phyloP scores from a whole-genome alignment of 2,329 filamentous ascomycete species.

The Sporothrix inflata region DNA sequence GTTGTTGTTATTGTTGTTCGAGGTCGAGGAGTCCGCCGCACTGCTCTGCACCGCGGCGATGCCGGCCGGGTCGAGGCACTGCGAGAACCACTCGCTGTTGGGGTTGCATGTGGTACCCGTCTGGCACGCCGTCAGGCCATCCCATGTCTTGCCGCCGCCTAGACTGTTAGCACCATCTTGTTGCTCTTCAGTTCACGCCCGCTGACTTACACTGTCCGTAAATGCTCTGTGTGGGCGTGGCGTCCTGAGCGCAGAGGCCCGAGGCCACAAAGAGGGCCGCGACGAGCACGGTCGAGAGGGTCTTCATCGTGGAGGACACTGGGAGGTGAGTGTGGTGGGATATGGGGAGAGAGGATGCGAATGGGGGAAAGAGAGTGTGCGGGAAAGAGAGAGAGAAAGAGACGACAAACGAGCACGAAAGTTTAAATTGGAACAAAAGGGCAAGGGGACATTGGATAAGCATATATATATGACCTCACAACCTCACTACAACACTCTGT shows the following conservation, averaged over 20 bases:
- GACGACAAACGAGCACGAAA: neutral
- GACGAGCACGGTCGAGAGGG: neutral
- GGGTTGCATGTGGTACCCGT: conserved; percentile 27
- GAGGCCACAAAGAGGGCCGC: conserved; percentile 14
- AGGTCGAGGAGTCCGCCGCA: neutral
- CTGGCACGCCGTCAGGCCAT: conserved; percentile 29
- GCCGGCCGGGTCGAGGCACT: conserved; percentile 19
- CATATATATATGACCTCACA: conserved; percentile 7
- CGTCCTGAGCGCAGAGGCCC: conserved; percentile 17
- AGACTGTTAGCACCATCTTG: neutral
- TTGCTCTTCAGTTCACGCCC: too few relatives aligned
- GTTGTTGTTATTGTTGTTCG: neutral
- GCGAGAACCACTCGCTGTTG: conserved; percentile 28
- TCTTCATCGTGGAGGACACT: conserved; percentile 16
- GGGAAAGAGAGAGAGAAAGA: neutral
- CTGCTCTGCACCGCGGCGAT: neutral
- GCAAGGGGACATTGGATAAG: neutral
- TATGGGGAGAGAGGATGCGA: neutral
- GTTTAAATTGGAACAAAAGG: neutral
- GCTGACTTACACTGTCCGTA: conserved; percentile 29
- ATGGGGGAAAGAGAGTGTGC: neutral
- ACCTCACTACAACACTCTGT: too few relatives aligned
- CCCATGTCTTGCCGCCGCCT: conserved; percentile 28
- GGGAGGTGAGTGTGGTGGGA: neutral
- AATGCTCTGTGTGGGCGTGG: conserved; percentile 8